phyloP scores from a whole-genome alignment of 495 filamentous ascomycete genomes.

The Aspergillus cavernicola region DNA sequence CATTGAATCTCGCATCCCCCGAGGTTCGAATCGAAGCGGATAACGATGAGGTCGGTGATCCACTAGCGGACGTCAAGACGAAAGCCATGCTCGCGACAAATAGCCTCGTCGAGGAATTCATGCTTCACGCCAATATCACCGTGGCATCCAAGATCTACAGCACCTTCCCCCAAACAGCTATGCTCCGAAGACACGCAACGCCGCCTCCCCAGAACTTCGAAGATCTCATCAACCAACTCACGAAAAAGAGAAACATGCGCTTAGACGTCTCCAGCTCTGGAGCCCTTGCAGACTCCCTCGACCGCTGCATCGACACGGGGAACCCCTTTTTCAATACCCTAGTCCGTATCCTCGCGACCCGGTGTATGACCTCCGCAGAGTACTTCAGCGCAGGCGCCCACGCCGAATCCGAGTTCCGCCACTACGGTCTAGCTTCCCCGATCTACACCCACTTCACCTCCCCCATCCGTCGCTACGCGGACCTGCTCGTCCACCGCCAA shows the following conservation, averaged over 20 bases:
- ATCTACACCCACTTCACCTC: conserved; percentile 99
- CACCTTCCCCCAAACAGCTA: conserved; percentile 89
- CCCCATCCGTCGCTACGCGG: conserved; percentile 93
- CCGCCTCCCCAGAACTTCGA: conserved; percentile 96
- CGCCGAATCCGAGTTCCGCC: conserved; percentile 87
- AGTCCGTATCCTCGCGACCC: conserved; percentile 91
- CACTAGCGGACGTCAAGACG: conserved; percentile 85
- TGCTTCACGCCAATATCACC: conserved; percentile 95
- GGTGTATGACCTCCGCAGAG: conserved; percentile 98
- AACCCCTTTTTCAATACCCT: conserved; percentile 99
- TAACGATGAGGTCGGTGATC: conserved; percentile 93
- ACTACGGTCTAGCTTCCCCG: conserved; percentile 91
- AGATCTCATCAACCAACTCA: conserved; percentile 82
- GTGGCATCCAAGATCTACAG: conserved; percentile 84
- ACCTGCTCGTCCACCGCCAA: conserved; percentile 89
- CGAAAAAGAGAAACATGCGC: conserved; percentile 74
- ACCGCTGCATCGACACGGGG: conserved; percentile 71
- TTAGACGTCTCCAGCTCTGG: conserved; percentile 80
- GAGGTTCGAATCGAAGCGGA: conserved; percentile 94
- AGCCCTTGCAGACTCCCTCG: conserved; percentile 85
- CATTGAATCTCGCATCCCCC: conserved; percentile 88
- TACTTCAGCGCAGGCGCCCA: conserved; percentile 95
- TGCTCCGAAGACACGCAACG: conserved; percentile 85
- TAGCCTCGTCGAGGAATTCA: conserved; percentile 97
- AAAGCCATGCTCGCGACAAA: conserved; percentile 94